A percentile compares a stretch with the other conserved stretches of the same genome.
These are phyloP conservation scores for Diophrys appendiculata DNA, from an alignment of 73 alveolate genomes.

Conservation along the genomic window DNA sequence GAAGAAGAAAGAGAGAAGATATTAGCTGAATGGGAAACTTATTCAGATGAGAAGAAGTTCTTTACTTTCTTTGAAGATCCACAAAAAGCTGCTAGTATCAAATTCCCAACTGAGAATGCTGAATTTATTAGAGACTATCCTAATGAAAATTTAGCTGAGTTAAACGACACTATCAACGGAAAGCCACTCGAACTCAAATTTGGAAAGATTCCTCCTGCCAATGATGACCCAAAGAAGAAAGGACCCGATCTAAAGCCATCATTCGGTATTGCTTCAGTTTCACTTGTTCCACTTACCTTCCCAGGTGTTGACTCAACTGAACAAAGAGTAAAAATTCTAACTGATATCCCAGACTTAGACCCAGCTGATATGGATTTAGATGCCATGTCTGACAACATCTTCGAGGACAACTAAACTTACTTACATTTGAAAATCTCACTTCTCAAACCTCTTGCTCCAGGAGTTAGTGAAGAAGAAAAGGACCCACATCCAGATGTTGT, in stretches of 20 bases:
- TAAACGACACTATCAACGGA: slow-evolving; percentile 42
- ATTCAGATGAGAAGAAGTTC: slow-evolving; percentile 35
- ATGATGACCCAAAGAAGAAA: slow-evolving; percentile 66
- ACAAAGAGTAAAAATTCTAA: slow-evolving; percentile 16
- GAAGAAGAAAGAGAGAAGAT: slow-evolving; percentile 24
- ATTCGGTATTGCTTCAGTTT: slow-evolving; percentile 23
- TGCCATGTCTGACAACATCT: slow-evolving; percentile 21
- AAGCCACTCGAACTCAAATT: slow-evolving; percentile 37
- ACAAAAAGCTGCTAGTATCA: slow-evolving; percentile 37
- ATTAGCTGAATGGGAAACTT: slow-evolving; percentile 5
- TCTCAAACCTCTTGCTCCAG: slow-evolving; percentile 10
- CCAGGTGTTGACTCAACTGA: slow-evolving; percentile 32
- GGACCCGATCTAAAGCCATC: slow-evolving; percentile 63
- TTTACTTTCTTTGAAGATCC: slow-evolving; percentile 43
- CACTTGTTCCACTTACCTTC: slow-evolving; percentile 17
- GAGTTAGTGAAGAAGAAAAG: slow-evolving; percentile 8
- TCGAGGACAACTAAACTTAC: slow-evolving; percentile 27
- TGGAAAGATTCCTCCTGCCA: slow-evolving; percentile 46
- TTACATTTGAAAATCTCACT: neutral
- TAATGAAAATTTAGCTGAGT: slow-evolving; percentile 30
- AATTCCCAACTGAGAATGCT: slow-evolving; percentile 11
- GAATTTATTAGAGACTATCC: neutral
- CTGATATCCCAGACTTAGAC: slow-evolving; percentile 16
- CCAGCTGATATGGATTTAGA: slow-evolving; percentile 7
- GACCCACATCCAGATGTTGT: slow-evolving; percentile 4